These are phyloP conservation scores for Cutaneotrichosporon arboriforme DNA, from an alignment of 1,284 basidiomycete genomes.

Conservation along the genomic window DNA sequence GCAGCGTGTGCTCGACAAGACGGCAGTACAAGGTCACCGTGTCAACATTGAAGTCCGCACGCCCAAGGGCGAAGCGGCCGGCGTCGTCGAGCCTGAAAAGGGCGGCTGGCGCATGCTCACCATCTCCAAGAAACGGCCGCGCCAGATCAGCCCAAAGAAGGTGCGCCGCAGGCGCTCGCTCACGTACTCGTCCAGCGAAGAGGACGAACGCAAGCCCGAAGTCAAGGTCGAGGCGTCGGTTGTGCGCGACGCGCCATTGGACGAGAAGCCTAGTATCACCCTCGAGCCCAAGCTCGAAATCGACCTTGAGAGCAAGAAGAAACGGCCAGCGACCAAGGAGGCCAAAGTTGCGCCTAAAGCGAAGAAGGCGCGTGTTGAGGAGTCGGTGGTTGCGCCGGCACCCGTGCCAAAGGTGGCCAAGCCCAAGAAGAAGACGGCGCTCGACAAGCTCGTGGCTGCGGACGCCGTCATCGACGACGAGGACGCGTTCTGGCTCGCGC, in stretches of 20 bases:
- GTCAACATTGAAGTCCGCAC: constrained; percentile 27
- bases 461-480: constrained; percentile 79
- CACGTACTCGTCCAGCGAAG: constrained; percentile 25
- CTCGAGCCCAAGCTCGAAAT: constrained; percentile 5
- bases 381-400: constrained; percentile 31
- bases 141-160: constrained; percentile 15
- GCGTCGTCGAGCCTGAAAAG: constrained; percentile 13
- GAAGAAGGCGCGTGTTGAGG: constrained; percentile 14
- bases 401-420: constrained; percentile 19
- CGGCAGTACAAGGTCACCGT: constrained; percentile 29
- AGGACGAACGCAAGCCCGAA: constrained; percentile 11
- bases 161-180: constrained; percentile 13
- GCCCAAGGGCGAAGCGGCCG: constrained; percentile 13
- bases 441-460: constrained; percentile 36
- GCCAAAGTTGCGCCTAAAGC: constrained; percentile 8
- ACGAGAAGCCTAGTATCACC: background rate
- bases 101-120: constrained; percentile 35
- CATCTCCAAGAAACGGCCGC: constrained; percentile 34
- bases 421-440: constrained; percentile 21
- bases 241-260: background rate
- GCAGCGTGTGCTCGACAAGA: constrained; percentile 33
- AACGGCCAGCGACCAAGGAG: constrained; percentile 21
- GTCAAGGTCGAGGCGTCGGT: constrained; percentile 3
- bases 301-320: constrained; percentile 26
- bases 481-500: constrained; percentile 75